Base-by-base conservation (phyloP, 2,329 filamentous ascomycete genomes). In the Fusarium sp. region DNA sequence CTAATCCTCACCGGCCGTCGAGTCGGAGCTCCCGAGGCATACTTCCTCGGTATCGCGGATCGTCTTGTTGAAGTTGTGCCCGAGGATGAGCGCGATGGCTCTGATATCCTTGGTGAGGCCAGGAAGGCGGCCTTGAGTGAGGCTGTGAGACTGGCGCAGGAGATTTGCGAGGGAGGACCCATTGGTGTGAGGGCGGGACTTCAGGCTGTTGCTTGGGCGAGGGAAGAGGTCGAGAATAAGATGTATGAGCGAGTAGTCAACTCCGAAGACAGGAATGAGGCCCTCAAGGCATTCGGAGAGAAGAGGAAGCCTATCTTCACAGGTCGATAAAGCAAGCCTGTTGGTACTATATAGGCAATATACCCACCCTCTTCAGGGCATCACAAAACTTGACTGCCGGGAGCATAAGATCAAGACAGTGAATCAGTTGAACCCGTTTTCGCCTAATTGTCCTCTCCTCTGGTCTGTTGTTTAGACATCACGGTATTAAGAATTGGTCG, bases 101-200 rank as follows among this genome's bases (percentile, higher is more conserved):
- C 75, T 13, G 74, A 81, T 46, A 75, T 92, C 54, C 83, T 90
- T 55, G 82, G 83, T 7, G 81, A 83, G 32, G 91, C 92, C 20
- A 83, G 92, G 51, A 87, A 87, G 68, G 88, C 88, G 72, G 93
- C 92, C 12, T 81, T 97, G 56, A 86, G 88, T 23, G 92, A 93
- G 80, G 91, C 93, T 16, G 88, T 98, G 40, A 86, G 89, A 71
- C 81, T 98, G 63, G 95, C 95, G 2, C 83, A 87, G 71, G 92
- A 94, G 79, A 97, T 98, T 54, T 97, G 93, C 78, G 91, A 97
- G 80, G 94, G 94, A 28, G 96, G 92, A 0, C 96, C 96, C 0
- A 85, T 97, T 62, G 94, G 94, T 0, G 86, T 97, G 32, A 87
- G 91, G 68, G 91, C 93, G 55, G 95, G 90, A 5, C 83, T 98